Percentiles rank a stretch among this genome's conserved stretches.
Conservation (phyloP, 352 stramenopile genomes). For the Globisporangium echinulatum region DNA sequence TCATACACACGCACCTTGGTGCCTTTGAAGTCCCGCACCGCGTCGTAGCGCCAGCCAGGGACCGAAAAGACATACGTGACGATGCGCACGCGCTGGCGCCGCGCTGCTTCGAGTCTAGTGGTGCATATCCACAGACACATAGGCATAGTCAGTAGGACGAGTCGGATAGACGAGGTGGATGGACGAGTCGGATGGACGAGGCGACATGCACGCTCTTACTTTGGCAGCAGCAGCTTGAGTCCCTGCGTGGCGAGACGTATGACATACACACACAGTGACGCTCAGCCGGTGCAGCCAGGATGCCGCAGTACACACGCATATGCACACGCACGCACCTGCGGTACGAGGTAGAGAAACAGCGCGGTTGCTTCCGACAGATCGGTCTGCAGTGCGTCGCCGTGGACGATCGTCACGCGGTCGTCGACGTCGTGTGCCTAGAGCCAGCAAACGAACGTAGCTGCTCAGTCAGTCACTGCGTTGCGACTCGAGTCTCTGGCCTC, state of each 20-base stretch:
- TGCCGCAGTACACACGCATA: not conserved
- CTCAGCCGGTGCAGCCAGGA: no score
- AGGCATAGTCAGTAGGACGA: not conserved
- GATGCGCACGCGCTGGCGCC: slow-evolving; percentile 49
- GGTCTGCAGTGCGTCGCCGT: slow-evolving; percentile 52
- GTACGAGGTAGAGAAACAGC: slow-evolving; percentile 80
- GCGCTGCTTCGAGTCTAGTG: slow-evolving; percentile 61
- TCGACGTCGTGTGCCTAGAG: slow-evolving; percentile 33
- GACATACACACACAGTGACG: not conserved
- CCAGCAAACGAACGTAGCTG: not conserved
- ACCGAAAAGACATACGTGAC: slow-evolving; percentile 83
- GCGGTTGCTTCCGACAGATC: slow-evolving; percentile 59
- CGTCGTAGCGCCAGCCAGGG: slow-evolving; percentile 52
- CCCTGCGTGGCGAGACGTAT: slow-evolving; percentile 21
- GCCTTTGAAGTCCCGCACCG: slow-evolving; percentile 72
- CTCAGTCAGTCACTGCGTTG: no score
- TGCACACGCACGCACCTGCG: slow-evolving; percentile 27
- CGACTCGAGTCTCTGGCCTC: no score
- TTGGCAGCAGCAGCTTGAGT: slow-evolving; percentile 64
- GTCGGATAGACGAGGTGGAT: no score
- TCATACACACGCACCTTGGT: slow-evolving; percentile 46
- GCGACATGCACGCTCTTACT: slow-evolving; percentile 21
- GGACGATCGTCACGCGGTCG: slow-evolving; percentile 45
- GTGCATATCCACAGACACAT: not conserved
- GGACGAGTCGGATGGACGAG: no score